Base-by-base conservation (phyloP, 2,329 filamentous ascomycete species). In the Coleophoma eucalyptorum region DNA sequence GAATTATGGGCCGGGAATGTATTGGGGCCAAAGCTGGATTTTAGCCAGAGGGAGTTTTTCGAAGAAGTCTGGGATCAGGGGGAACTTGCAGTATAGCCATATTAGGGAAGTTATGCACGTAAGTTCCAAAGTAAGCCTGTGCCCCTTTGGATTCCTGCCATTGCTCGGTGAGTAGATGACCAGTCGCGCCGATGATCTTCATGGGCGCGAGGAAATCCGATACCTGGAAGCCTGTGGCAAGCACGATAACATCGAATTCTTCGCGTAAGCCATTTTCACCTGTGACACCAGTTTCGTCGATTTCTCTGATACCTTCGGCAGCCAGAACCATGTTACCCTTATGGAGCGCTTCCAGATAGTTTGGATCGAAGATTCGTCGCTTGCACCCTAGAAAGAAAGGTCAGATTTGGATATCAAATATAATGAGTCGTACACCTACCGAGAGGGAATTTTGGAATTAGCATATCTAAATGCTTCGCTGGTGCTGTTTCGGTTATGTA, bases 191-290 rank as follows among this genome's bases (percentile, higher is more conserved):
- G 20, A 56, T 51, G 11, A 70, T 52, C 18, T 62, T 50, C 55
- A 70, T 65, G 0, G 67, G 66, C 10, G 60, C 56, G 5, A 71
- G 55, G 45, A 69, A 71, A 43, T 68, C 48, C 18, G 58, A 50
- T 19, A 69, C 64, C 42, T 69, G 50, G 53, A 69, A 72, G 20
- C 51, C 54, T 31, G 54, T 55, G 12, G 54, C 54, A 15, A 51
- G 48, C 12, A 55, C 41, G 43, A 55, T 55, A n/a, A 50, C 37
- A 43, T 55, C 54, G 31, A 51, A 53, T 12, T 55, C 54, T 13
- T 53, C 45, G 5, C 33, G 34, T 18, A 35, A 40, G 15, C 51
- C 51, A n/a, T 20, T 19, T 18, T 42, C 35, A 37, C 45, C 51
- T 1, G 41, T 48, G 15, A 55, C 49, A 7, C 54, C 54, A 1